phyloP scores from a whole-genome alignment of 2,329 filamentous ascomycete genomes.

The Sclerotinia spermophila region DNA sequence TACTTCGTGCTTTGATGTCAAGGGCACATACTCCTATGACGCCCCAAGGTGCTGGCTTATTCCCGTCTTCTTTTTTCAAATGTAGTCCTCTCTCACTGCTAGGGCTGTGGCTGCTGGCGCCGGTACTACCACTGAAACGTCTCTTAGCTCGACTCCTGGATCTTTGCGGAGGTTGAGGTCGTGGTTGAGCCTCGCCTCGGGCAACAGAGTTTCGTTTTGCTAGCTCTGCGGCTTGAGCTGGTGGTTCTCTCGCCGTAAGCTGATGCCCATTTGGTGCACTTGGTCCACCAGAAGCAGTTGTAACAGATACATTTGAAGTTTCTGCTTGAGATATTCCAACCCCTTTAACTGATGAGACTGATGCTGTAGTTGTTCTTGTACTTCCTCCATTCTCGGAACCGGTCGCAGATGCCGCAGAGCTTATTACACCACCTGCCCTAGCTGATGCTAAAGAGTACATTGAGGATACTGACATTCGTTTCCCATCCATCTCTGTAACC shows the following conservation, averaged over 20 bases:
- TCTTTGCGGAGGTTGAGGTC: conserved; percentile 46
- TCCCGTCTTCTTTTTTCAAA: conserved; percentile 53
- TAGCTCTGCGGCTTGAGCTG: conserved; percentile 33
- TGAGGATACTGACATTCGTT: conserved; percentile 70
- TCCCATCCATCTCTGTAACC: conserved; percentile 51
- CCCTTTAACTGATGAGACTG: conserved; percentile 25
- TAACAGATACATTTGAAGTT: conserved; percentile 50
- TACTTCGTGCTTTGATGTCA: conserved; percentile 93
- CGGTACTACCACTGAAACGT: conserved; percentile 77
- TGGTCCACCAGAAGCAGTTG: conserved; percentile 48
- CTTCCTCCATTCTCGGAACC: conserved; percentile 47
- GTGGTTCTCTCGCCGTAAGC: conserved; percentile 39
- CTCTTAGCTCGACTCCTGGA: conserved; percentile 69
- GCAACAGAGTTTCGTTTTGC: conserved; percentile 35
- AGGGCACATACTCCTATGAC: conserved; percentile 91
- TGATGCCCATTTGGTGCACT: conserved; percentile 45
- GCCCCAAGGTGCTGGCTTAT: conserved; percentile 59
- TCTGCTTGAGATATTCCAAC: conserved; percentile 44
- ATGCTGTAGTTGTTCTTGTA: conserved; percentile 27
- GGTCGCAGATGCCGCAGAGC: conserved; percentile 50
- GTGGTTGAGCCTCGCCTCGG: conserved; percentile 33
- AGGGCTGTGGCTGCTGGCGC: conserved; percentile 76
- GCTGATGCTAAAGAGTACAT: conserved; percentile 66
- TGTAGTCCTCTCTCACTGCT: conserved; percentile 63
- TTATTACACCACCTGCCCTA: conserved; percentile 43